Percentiles rank a stretch among this genome's conserved stretches.
Evolutionary conservation across 768 basidiomycete genomes (phyloP).

Genomic region (Trametes maxima): DNA sequence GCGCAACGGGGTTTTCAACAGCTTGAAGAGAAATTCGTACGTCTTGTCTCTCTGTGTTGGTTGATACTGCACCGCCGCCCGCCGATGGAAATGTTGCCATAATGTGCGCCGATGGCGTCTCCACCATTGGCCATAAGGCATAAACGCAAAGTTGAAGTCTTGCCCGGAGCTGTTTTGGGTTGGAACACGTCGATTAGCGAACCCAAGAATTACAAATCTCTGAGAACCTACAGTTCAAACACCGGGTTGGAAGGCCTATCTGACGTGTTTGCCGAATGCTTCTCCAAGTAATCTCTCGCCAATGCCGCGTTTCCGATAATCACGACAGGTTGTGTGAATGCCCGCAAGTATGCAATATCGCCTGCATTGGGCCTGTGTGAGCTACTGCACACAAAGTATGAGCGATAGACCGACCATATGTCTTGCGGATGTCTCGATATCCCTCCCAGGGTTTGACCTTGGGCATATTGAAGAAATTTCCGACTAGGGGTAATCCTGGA

Average conservation of each 20-base stretch:
- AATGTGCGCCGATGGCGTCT: conserved; percentile 14
- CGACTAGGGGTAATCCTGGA: conserved; percentile 13
- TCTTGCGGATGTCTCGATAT: conserved; percentile 6
- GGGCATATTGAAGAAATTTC: conserved; percentile 20
- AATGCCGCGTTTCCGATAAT: not conserved
- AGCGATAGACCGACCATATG: conserved; percentile 17
- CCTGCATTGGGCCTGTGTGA: not conserved
- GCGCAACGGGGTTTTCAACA: conserved; percentile 1
- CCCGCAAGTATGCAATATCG: not conserved
- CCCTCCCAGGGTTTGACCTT: conserved; percentile 10
- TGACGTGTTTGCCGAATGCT: not conserved
- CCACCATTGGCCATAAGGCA: conserved; percentile 18
- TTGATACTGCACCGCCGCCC: not conserved
- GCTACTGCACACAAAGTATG: too few relatives aligned
- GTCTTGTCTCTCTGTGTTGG: not conserved
- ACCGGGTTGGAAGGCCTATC: not conserved
- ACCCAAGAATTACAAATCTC: too few relatives aligned
- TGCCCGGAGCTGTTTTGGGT: conserved; percentile 2
- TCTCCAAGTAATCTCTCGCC: not conserved
- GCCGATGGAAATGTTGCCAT: conserved; percentile 4
- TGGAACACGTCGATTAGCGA: not conserved
- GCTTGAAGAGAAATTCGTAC: not conserved
- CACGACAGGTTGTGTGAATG: not conserved
- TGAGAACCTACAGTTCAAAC: conserved; percentile 23
- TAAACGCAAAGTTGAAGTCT: not conserved